phyloP scores from a whole-genome alignment of 2,329 filamentous ascomycete genomes.

The Aspergillus terreus region DNA sequence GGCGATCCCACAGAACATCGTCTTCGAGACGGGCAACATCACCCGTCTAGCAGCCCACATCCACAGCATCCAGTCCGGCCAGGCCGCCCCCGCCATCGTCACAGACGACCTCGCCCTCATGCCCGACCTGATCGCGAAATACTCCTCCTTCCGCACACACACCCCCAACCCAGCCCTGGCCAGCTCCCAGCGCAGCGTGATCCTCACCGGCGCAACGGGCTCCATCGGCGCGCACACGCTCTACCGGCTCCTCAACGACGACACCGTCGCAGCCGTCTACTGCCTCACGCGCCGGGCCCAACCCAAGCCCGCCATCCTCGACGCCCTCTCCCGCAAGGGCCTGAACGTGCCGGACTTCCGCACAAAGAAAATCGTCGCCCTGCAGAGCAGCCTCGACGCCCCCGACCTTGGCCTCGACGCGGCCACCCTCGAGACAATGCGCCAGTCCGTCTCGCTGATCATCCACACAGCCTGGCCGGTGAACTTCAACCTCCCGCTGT shows the following conservation, averaged over 20 bases:
- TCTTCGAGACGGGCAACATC: constrained; percentile 43
- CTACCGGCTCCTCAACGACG: constrained; percentile 34
- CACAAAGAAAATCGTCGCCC: constrained; percentile 36
- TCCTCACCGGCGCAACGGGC: constrained; percentile 44
- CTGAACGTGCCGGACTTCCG: constrained; percentile 21
- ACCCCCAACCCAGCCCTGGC: constrained; percentile 20
- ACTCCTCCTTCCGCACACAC: constrained; percentile 40
- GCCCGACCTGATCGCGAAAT: constrained; percentile 45
- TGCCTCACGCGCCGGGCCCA: constrained; percentile 33
- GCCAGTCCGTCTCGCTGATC: constrained; percentile 41
- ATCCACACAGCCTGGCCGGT: constrained; percentile 56
- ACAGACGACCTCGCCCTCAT: constrained; percentile 31
- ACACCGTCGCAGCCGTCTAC: constrained; percentile 32
- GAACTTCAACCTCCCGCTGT: constrained; percentile 51
- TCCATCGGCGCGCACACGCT: constrained; percentile 43
- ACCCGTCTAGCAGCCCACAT: constrained; percentile 34
- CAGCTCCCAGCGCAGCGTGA: constrained; percentile 9
- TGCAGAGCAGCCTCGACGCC: constrained; percentile 39
- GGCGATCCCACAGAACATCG: constrained; percentile 34
- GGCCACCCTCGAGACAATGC: constrained; percentile 36
- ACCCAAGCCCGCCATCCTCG: constrained; percentile 20
- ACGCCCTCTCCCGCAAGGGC: constrained; percentile 17
- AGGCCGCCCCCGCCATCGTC: not conserved
- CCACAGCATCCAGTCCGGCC: constrained; percentile 26
- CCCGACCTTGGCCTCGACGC: constrained; percentile 39